phyloP scores from a whole-genome alignment of 2,329 filamentous ascomycete species.

The Alternaria sp. region DNA sequence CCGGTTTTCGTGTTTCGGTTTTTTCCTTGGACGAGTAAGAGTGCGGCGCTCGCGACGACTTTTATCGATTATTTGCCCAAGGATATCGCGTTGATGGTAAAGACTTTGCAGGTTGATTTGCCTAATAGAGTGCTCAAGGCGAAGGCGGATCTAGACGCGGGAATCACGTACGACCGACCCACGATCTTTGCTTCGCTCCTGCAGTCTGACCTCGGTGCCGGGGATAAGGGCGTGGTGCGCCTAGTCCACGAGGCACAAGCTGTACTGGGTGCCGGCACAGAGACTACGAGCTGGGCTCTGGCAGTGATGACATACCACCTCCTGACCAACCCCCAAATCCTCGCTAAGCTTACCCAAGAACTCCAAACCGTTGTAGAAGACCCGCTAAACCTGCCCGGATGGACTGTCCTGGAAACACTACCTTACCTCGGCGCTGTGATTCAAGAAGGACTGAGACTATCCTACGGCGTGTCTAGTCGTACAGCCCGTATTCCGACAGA shows the following conservation, averaged over 20 bases:
- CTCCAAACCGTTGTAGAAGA: constrained; percentile 26
- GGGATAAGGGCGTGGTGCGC: constrained; percentile 33
- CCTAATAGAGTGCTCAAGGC: constrained; percentile 27
- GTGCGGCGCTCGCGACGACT: constrained; percentile 20
- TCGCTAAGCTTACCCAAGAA: constrained; percentile 32
- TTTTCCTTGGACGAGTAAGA: constrained; percentile 25
- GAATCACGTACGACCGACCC: constrained; percentile 31
- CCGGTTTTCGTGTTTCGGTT: constrained; percentile 36
- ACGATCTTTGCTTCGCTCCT: constrained; percentile 32
- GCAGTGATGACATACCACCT: constrained; percentile 38
- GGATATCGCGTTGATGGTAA: constrained; percentile 26
- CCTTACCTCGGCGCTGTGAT: constrained; percentile 45
- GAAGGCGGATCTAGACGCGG: constrained; percentile 29
- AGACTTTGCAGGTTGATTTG: constrained; percentile 37
- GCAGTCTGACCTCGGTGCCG: constrained; percentile 17
- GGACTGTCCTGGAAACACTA: constrained; percentile 31
- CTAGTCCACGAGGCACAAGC: constrained; percentile 41
- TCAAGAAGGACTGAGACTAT: constrained; percentile 39
- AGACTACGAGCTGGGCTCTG: constrained; percentile 42
- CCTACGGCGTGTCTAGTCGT: constrained; percentile 35
- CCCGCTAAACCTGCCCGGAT: constrained; percentile 20
- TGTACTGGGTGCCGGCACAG: constrained; percentile 44
- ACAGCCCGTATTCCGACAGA: constrained; percentile 33
- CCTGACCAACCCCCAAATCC: constrained; percentile 30
- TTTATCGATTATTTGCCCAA: constrained; percentile 29